A percentile compares a stretch with the other conserved stretches of the same genome.
Evolutionary conservation across 2,329 filamentous ascomycete genomes (phyloP).

Genomic region (Fusarium odoratissimum): DNA sequence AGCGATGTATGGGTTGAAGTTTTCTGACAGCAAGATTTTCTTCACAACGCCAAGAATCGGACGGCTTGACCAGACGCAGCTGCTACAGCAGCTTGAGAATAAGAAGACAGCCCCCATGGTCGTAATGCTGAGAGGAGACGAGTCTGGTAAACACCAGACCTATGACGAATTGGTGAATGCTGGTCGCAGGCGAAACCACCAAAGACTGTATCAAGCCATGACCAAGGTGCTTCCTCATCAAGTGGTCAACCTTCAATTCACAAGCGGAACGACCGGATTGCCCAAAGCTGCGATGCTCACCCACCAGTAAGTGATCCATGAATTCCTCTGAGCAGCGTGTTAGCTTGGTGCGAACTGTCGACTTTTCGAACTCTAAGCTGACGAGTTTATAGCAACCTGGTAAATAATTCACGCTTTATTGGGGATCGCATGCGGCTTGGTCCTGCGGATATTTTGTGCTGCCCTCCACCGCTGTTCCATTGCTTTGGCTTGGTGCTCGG

Average conservation of each 20-base stretch:
- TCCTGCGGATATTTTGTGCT: conserved; percentile 76
- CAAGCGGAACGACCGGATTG: conserved; percentile 77
- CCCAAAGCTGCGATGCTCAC: conserved; percentile 82
- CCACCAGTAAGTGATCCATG: conserved; percentile 65
- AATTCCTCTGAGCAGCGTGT: not conserved
- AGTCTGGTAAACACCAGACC: conserved; percentile 63
- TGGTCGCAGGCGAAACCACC: conserved; percentile 61
- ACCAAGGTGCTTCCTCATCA: conserved; percentile 70
- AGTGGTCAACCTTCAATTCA: conserved; percentile 80
- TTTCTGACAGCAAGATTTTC: conserved; percentile 77
- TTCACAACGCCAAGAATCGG: conserved; percentile 80
- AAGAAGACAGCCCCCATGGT: conserved; percentile 62
- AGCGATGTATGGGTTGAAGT: conserved; percentile 76
- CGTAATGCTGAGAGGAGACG: conserved; percentile 69
- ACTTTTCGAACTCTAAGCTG: conserved; percentile 2
- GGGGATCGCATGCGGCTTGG: conserved; percentile 80
- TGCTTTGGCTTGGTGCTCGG: conserved; percentile 86
- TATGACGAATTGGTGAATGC: conserved; percentile 69
- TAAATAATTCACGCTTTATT: conserved; percentile 76
- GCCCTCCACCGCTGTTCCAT: conserved; percentile 86
- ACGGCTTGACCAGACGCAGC: conserved; percentile 69
- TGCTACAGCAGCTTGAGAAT: conserved; percentile 66
- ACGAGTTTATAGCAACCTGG: conserved; percentile 59
- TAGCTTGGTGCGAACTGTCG: not conserved
- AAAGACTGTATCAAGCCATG: conserved; percentile 64